Base-by-base conservation (phyloP, 2,329 filamentous ascomycete genomes). In the Lecanicillium sp. region DNA sequence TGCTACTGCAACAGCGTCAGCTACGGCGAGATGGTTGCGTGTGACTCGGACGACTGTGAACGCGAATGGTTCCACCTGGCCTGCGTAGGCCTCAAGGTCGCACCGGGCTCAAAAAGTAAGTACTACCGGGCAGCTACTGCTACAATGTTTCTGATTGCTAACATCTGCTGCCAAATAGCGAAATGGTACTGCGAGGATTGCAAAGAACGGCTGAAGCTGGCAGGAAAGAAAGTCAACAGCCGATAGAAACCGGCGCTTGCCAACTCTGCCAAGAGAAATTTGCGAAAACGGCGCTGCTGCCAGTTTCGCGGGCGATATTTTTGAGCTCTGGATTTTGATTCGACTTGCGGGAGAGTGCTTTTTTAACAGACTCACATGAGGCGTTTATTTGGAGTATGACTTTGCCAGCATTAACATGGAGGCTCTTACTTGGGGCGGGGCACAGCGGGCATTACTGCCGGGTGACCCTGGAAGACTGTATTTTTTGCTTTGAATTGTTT, bases 141-240 rank as follows among this genome's bases (percentile, higher is more conserved):
- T 25, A 25, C 25, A 8, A 14, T 18, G 27, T 25, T 17, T 29
- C 10, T 19, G 3, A 27, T 30, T 37, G 45, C 60, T 58, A 55
- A 66, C 52, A 7, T n/a, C 29, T 11, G 22, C 34, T 40, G 22
- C 7, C 22, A 25, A n/a, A 17, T 52, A 86, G 81, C 80, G 37
- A 87, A 86, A 75, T 88, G 84, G 84, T 88, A 84, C 53, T 88
- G 84, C 57, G 80, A 84, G 45, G 82, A 87, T 53, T 88, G 84
- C 60, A 85, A 85, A 55, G 78, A 81, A 47, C 71, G 72, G 33
- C 64, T 82, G 49, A 74, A 74, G 52, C 66, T 70, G 40, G 64
- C 64, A 40, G 69, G 71, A 34, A 78, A 73, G 53, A 74, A 74
- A 50, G 50, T 62, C 11, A 67, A 63, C 44, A 64, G 65, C 31